Percentiles rank a stretch among this genome's conserved stretches.
These are phyloP conservation scores for Myxozyma kluyveri DNA, from an alignment of 805 yeast species.

Conservation along the genomic window DNA sequence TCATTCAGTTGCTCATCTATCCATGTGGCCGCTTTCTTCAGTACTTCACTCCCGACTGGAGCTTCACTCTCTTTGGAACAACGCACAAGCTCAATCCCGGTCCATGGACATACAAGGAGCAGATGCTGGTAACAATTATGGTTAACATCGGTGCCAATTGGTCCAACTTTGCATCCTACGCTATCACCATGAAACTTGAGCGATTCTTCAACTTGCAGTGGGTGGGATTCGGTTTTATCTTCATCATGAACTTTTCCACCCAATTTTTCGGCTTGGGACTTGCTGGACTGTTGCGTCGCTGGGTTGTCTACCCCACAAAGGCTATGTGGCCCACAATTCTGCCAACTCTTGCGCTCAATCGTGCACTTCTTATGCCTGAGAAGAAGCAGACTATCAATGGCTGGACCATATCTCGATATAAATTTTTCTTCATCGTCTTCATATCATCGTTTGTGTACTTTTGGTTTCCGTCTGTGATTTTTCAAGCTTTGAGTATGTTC, in stretches of 20 bases:
- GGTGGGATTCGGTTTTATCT: constrained; percentile 46
- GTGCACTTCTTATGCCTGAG: constrained; percentile 41
- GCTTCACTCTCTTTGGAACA: constrained; percentile 62
- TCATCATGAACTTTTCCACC: constrained; percentile 53
- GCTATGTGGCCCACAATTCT: constrained; percentile 70
- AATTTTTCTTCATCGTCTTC: constrained; percentile 48
- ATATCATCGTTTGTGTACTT: constrained; percentile 48
- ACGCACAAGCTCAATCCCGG: constrained; percentile 51
- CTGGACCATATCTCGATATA: constrained; percentile 57
- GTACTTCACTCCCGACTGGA: constrained; percentile 44
- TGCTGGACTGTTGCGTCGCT: constrained; percentile 60
- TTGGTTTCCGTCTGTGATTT: constrained; percentile 61
- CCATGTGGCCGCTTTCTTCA: constrained; percentile 54
- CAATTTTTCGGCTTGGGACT: constrained; percentile 66
- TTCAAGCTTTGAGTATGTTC: constrained; percentile 57
- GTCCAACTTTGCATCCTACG: constrained; percentile 43
- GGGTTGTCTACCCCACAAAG: constrained; percentile 61
- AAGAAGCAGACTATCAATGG: constrained; percentile 54
- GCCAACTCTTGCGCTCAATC: constrained; percentile 57
- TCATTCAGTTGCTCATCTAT: constrained; percentile 57
- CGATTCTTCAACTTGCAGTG: constrained; percentile 26
- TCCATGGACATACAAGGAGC: constrained; percentile 60
- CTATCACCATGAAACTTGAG: constrained; percentile 31
- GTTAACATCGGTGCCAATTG: constrained; percentile 18
- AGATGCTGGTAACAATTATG: constrained; percentile 53